Evolutionary conservation across 345 rosid species (phyloP), one percentile per base, ranked within the genome.

Genomic region (Carallia pectinifolia): DNA sequence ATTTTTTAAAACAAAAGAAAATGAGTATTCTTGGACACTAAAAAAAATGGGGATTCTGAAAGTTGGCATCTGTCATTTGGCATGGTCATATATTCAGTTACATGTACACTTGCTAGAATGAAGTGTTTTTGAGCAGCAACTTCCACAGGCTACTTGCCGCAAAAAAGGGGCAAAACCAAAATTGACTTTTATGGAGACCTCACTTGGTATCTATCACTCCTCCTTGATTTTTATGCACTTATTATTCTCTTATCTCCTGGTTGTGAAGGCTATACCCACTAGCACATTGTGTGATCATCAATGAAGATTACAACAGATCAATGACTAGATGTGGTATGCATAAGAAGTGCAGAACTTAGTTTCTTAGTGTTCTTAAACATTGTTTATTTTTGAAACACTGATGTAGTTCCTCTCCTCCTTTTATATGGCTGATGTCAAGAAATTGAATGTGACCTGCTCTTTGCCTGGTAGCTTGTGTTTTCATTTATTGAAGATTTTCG

Each of bases 101-200:
- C 23, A 40, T 40, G 13, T 40, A 9, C 48, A 2, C 48, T 40
- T 40, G 48, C 48, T 40, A 8, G 48, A 10, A 6, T 55, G 29
- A 23, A 55, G 59, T 55, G 52, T 39, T 19, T 8, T 39, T 19
- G 16, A 39, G 7, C 9, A 15, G 10, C 27, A 8, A 4, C 23
- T 65, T 31, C 6, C 31, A 13, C 17, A 64, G 64, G 27, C 19
- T 5, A 48, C 56, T 48, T 48, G 39, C 27, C 30, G 29, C 19
- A 62, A n/a, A 12, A 17, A 23, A 23, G 27, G 30, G 8, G 16
- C 48, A 37, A 6, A 62, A n/a, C 38, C 64, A 48, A 27, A n/a
- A 7, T 77, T 77, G 84, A 71, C 81, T 48, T 65, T 61, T 68
- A 48, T 39, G 62, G 74, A 64, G 53, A 68, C n/a, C 69, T 71